Base-by-base conservation (phyloP, 768 basidiomycete species). In the Brasilioporus rufonigricans region DNA sequence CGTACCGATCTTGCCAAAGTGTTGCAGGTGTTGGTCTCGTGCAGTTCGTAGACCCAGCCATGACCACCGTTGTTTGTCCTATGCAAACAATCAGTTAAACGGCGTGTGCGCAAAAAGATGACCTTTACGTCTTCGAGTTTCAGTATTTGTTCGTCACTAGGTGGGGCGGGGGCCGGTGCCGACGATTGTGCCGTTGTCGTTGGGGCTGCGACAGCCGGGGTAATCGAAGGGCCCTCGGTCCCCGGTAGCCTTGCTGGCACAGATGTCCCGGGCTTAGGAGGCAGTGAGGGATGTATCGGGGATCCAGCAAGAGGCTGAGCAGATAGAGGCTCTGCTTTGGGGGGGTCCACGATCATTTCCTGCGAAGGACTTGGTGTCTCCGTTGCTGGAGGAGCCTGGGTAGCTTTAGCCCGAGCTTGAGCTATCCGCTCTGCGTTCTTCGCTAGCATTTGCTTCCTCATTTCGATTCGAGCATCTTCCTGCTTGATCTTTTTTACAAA, bases 21-120 rank as follows among this genome's bases (percentile, higher is more conserved):
- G 84, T 57, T 85, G 82, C 38, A 92, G 67, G 68, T 92, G 74
- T 55, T 80, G 79, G 60, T 89, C 85, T 35, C 91, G 86, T 50
- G 88, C 83, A 39, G 82, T 80, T 19, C 91, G 87, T 55, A 93
- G 78, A 9, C 86, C 87, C 18, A 92, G 78, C 91, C 92, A 94
- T 6, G 89, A 75, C 78, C 84, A 83, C 4, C 87, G 81, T 57
- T 85, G 80, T 61, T 91, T 89, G 70, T 83, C 85, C 91, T 92
- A 64, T 19, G 55, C 43, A 60, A 32, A 47, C 21, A 44, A 49
- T 54, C 59, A 66, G 53, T 32, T 41, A 49, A 29, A 45, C 48
- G 39, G 52, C 47, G n/a, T 53, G 40, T 61, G 23, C 1, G 3
- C 19, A 14, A 9, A 8, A 31, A 32, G 1, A 27, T 2, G 2